Evolutionary conservation across 2,329 filamentous ascomycete species (phyloP).

Genomic region (Talaromyces piceae): DNA sequence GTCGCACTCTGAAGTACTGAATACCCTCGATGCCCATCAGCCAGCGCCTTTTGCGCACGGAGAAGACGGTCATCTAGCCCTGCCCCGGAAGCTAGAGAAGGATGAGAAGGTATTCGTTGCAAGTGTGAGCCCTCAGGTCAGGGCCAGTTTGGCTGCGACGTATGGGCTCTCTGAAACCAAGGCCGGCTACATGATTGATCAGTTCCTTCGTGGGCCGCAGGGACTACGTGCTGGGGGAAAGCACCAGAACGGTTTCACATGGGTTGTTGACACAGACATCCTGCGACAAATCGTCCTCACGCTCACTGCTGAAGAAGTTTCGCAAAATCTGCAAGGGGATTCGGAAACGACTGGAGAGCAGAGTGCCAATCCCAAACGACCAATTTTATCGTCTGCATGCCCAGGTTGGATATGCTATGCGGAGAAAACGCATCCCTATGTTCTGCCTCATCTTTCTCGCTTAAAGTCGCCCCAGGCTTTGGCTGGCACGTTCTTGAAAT

Average conservation of each 20-base stretch:
- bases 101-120: conserved; percentile 78
- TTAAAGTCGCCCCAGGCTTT: conserved; percentile 93
- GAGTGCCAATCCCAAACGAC: conserved; percentile 29
- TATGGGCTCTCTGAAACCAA: conserved; percentile 66
- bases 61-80: conserved; percentile 38
- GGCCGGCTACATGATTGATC: conserved; percentile 74
- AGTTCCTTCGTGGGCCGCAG: conserved; percentile 63
- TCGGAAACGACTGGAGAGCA: conserved; percentile 12
- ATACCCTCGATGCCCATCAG: conserved; percentile 61
- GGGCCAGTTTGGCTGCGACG: conserved; percentile 81
- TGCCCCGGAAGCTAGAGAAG: conserved; percentile 19
- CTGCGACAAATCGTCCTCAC: conserved; percentile 78
- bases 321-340: conserved; percentile 29
- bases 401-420: conserved; percentile 99
- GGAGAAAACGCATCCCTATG: conserved; percentile 92
- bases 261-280: conserved; percentile 84
- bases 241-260: conserved; percentile 70
- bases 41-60: conserved; percentile 29
- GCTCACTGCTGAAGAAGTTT: conserved; percentile 65
- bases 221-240: conserved; percentile 65
- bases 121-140: conserved; percentile 83
- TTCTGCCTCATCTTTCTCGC: conserved; percentile 81
- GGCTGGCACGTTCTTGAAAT: conserved; percentile 84
- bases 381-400: conserved; percentile 72
- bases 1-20: conserved; percentile 84